Evolutionary conservation across 352 stramenopile species (phyloP).

Genomic region (Peronospora belbahrii): DNA sequence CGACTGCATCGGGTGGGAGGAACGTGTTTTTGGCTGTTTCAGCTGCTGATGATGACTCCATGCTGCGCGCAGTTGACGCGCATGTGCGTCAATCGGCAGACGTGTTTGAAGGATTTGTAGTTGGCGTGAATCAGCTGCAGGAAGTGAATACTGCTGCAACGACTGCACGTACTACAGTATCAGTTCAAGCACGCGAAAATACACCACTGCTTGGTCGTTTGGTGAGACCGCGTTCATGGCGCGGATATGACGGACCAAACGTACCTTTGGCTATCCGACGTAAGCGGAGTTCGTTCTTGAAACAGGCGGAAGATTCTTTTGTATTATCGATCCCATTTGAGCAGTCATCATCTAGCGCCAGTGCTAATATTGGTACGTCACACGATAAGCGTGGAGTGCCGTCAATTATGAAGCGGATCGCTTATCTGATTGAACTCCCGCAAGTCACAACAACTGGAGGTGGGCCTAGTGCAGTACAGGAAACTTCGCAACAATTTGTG

Average conservation of each 20-base stretch:
- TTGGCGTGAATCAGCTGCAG: constrained; percentile 69
- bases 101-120: constrained; percentile 79
- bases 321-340: constrained; percentile 77
- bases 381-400: constrained; percentile 15
- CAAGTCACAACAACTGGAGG: constrained; percentile 34
- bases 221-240: constrained; percentile 16
- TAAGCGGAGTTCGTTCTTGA: constrained; percentile 64
- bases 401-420: constrained; percentile 44
- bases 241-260: constrained; percentile 11
- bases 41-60: constrained; percentile 65
- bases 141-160: constrained; percentile 20
- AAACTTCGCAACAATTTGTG: constrained; percentile 56
- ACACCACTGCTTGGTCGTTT: constrained; percentile 47
- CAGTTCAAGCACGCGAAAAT: constrained; percentile 32
- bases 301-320: constrained; percentile 65
- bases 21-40: constrained; percentile 78
- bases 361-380: constrained; percentile 3
- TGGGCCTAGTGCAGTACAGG: constrained; percentile 16
- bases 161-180: constrained; percentile 1
- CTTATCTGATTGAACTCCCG: constrained; percentile 73
- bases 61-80: constrained; percentile 54
- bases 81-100: constrained; percentile 34
- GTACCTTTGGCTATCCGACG: constrained; percentile 37
- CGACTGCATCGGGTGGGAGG: constrained; percentile 29
- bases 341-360: constrained; percentile 21